Evolutionary conservation across 495 filamentous ascomycete genomes (phyloP).

Genomic region (Lasiosphaeria ovina): DNA sequence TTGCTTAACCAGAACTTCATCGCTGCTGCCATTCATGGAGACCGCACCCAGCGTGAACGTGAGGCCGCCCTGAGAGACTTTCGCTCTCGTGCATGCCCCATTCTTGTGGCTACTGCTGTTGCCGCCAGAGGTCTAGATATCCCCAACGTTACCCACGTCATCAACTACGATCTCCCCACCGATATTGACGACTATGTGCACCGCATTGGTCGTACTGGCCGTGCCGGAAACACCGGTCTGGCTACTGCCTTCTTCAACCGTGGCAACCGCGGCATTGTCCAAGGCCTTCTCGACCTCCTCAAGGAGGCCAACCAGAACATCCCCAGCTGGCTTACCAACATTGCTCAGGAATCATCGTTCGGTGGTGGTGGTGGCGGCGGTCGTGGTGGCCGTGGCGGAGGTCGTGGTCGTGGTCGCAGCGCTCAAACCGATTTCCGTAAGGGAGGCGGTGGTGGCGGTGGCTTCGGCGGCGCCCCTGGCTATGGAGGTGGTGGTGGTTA

Average conservation of each 20-base stretch:
- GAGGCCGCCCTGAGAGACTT: slow-evolving; percentile 97
- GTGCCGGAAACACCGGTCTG: slow-evolving; percentile 98
- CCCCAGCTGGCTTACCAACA: slow-evolving; percentile 88
- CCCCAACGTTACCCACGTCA: slow-evolving; percentile 95
- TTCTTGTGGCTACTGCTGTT: slow-evolving; percentile 94
- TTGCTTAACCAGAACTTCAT: slow-evolving; percentile 97
- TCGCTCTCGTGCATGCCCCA: slow-evolving; percentile 91
- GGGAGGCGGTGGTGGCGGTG: slow-evolving; percentile 58
- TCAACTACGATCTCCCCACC: slow-evolving; percentile 98
- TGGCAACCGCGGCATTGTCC: slow-evolving; percentile 94
- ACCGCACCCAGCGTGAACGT: slow-evolving; percentile 97
- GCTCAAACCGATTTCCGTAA: slow-evolving; percentile 89
- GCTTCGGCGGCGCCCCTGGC: slow-evolving; percentile 48
- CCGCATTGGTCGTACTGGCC: slow-evolving; percentile 98
- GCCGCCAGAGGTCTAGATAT: slow-evolving; percentile 96
- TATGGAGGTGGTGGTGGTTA: slow-evolving; percentile 36
- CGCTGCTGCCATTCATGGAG: slow-evolving; percentile 97
- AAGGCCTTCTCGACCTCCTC: slow-evolving; percentile 89
- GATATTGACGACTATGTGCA: slow-evolving; percentile 99
- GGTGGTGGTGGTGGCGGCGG: slow-evolving; percentile 71
- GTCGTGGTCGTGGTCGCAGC: slow-evolving; percentile 61
- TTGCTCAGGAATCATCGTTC: slow-evolving; percentile 87
- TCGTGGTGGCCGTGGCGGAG: slow-evolving; percentile 57
- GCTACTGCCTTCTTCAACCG: slow-evolving; percentile 99
- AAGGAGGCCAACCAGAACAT: slow-evolving; percentile 99